Percentiles rank a stretch among this genome's conserved stretches.
phyloP scores from a whole-genome alignment of 2,329 filamentous ascomycete species.

The Aureobasidium sp. region DNA sequence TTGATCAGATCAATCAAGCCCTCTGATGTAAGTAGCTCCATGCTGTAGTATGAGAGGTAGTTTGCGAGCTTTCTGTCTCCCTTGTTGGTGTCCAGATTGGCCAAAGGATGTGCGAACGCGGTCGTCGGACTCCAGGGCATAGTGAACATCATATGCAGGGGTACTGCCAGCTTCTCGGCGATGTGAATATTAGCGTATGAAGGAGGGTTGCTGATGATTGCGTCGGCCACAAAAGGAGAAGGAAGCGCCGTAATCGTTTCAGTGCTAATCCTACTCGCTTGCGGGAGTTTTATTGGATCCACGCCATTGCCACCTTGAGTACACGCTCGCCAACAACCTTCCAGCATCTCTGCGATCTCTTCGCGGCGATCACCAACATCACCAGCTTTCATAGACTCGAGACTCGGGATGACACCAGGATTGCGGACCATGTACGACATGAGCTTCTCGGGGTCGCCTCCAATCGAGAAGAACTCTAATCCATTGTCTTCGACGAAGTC shows the following conservation, averaged over 20 bases:
- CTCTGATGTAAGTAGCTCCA: slow-evolving; percentile 92
- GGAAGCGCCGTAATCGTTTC: slow-evolving; percentile 30
- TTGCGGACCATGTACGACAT: slow-evolving; percentile 87
- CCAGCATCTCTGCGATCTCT: slow-evolving; percentile 71
- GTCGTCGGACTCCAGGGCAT: slow-evolving; percentile 90
- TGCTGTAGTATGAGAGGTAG: slow-evolving; percentile 73
- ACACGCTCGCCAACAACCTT: slow-evolving; percentile 81
- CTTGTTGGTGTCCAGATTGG: slow-evolving; percentile 71
- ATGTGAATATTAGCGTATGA: slow-evolving; percentile 70
- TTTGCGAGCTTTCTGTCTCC: slow-evolving; percentile 72
- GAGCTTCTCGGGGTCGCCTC: slow-evolving; percentile 60
- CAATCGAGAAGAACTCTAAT: slow-evolving; percentile 47
- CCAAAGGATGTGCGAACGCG: slow-evolving; percentile 77
- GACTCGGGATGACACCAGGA: slow-evolving; percentile 77
- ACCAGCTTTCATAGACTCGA: slow-evolving; percentile 66
- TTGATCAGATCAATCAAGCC: slow-evolving; percentile 89
- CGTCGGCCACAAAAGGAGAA: slow-evolving; percentile 65
- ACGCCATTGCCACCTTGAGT: not conserved
- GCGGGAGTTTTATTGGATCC: not conserved
- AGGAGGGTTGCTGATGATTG: slow-evolving; percentile 71
- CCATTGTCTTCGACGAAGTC: slow-evolving; percentile 45
- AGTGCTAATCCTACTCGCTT: not conserved
- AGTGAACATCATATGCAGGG: slow-evolving; percentile 83
- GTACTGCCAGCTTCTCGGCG: slow-evolving; percentile 67
- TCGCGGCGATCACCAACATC: slow-evolving; percentile 75